Percentiles rank a stretch among this genome's conserved stretches.
phyloP scores from a whole-genome alignment of 108 stramenopile species.

The Schizochytrium sp. region DNA sequence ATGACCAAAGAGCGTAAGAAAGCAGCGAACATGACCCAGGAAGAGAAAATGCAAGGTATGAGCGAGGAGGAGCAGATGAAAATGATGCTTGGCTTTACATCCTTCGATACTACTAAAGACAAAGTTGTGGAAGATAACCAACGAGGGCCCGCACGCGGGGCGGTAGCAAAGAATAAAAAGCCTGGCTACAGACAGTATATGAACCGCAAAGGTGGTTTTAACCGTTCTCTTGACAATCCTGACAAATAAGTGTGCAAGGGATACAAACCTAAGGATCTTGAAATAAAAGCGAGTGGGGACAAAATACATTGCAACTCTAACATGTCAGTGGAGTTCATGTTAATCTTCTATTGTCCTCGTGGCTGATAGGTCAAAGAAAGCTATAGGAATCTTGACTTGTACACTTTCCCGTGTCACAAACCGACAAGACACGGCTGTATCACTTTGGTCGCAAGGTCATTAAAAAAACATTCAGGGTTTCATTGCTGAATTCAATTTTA shows the following conservation, averaged over 20 bases:
- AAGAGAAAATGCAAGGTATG: conserved; percentile 1
- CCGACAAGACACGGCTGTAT: not conserved
- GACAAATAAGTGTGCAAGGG: conserved; percentile 8
- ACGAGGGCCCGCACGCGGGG: conserved; percentile 86
- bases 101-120: conserved; percentile 93
- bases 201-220: conserved; percentile 95
- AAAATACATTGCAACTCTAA: not conserved
- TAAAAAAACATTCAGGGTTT: no score
- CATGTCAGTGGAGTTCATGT: not conserved
- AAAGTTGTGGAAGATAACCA: conserved; percentile 91
- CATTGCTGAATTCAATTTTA: no score
- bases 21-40: not conserved
- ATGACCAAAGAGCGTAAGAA: conserved; percentile 15
- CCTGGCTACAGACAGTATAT: conserved; percentile 98
- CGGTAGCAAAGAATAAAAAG: conserved; percentile 88
- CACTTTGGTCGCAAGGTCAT: no score
- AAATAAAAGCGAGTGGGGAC: not conserved
- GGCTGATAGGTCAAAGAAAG: not conserved
- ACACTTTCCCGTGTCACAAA: not conserved
- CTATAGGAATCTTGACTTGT: not conserved
- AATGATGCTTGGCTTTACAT: conserved; percentile 87
- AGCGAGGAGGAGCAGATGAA: conserved; percentile 87
- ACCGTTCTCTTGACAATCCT: conserved; percentile 91
- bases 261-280: not conserved
- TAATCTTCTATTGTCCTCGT: not conserved